Percentiles rank a stretch among this genome's conserved stretches.
Evolutionary conservation across 1,139 yeast species (phyloP).

Genomic region (Debaryomyces robertsiae): DNA sequence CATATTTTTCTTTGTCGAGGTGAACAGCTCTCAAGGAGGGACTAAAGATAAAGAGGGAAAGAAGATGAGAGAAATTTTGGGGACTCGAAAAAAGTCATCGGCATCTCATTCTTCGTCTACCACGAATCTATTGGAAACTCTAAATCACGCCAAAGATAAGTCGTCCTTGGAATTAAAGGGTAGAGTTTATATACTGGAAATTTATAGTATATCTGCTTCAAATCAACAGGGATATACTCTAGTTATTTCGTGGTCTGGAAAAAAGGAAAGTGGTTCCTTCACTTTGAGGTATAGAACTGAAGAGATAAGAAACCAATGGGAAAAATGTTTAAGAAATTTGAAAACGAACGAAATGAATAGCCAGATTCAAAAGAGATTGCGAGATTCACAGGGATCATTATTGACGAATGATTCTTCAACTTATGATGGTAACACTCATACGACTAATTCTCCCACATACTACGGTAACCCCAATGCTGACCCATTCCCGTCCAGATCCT

Average conservation of each 20-base stretch:
- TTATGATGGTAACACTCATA: constrained; percentile 27
- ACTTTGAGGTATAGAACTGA: constrained; percentile 69
- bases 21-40: constrained; percentile 18
- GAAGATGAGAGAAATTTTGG: constrained; percentile 38
- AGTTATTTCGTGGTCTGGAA: constrained; percentile 77
- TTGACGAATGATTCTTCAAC: constrained; percentile 27
- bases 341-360: constrained; percentile 47
- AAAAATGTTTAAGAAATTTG: constrained; percentile 51
- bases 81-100: constrained; percentile 46
- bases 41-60: constrained; percentile 30
- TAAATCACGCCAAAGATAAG: constrained; percentile 34
- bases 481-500: constrained; percentile 28
- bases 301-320: constrained; percentile 74
- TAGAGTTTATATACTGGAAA: constrained; percentile 67
- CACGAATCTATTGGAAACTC: constrained; percentile 39
- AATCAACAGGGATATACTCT: constrained; percentile 53
- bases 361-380: constrained; percentile 40
- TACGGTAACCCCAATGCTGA: constrained; percentile 16
- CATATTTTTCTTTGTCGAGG: constrained; percentile 72
- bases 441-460: constrained; percentile 17
- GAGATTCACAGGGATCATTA: constrained; percentile 41
- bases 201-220: constrained; percentile 54
- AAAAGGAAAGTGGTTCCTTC: constrained; percentile 75
- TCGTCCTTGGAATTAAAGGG: constrained; percentile 61
- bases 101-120: constrained; percentile 33